Base-by-base conservation (phyloP, 345 rosid species). In the Melaleuca alternifolia region DNA sequence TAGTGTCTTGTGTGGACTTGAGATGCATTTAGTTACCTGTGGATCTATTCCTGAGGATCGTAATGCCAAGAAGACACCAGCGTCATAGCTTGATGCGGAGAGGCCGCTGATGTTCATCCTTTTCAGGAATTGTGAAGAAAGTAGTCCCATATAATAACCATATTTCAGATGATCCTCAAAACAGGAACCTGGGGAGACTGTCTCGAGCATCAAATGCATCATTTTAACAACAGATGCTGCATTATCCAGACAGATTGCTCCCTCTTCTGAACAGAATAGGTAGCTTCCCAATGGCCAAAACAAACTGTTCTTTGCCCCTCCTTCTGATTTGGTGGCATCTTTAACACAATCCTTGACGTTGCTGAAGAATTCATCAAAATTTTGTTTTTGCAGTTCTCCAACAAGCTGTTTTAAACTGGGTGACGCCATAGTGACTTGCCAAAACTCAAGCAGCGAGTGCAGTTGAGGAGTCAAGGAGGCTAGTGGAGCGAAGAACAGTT, bases 201-300 rank as follows among this genome's bases (percentile, higher is more conserved):
- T 85, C 37, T 53, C 50, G 26, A 94, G 88, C 90, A 94, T 59
- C 88, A 89, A 87, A 86, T 91, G 85, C 97, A 96, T 91, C 93
- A 94, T 90, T 89, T 83, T 87, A 48, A 92, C 85, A 46, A 96
- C 88, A 30, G 95, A 92, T 7, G 44, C 79, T 6, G 94, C 92
- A 57, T 93, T 93, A n/a, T 96, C 97, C 56, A 94, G 65, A 44
- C 98, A 96, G 20, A 97, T 86, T n/a, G 93, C 98, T 65, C 99
- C 99, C 11, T 89, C 91, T 82, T 91, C 92, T 18, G 97, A 93
- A 71, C 95, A 94, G 88, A 94, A 93, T 50, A 95, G 85, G 71
- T 92, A 94, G 86, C 91, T 94, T 82, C 99, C 99, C 53, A 93
- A 93, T 18, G 99, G 99, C 93, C 91, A 93, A 62, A 92, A 95